A percentile compares a stretch with the other conserved stretches of the same genome.
phyloP scores from a whole-genome alignment of 768 basidiomycete species.

The Mycena leptocephala region DNA sequence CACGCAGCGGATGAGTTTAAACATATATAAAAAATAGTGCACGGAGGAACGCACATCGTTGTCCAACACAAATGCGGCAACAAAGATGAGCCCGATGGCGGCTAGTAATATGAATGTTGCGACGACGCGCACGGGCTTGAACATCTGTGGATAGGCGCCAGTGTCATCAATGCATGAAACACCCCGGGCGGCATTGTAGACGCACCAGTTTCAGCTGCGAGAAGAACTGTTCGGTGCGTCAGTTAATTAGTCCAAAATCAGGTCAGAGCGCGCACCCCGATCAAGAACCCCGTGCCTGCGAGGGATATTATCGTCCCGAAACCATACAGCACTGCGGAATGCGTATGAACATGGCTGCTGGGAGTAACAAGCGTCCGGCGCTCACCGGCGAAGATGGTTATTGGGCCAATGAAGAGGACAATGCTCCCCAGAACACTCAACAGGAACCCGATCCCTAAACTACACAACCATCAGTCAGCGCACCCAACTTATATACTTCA shows the following conservation, averaged over 20 bases:
- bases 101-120: conserved; percentile 86
- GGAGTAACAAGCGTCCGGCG: conserved; percentile 23
- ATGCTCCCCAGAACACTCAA: conserved; percentile 87
- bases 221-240: conserved; percentile 65
- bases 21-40: neutral
- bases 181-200: neutral
- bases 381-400: conserved; percentile 84
- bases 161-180: too few species aligned
- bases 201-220: conserved; percentile 88
- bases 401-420: conserved; percentile 80
- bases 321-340: conserved; percentile 79
- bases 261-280: conserved; percentile 74
- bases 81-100: conserved; percentile 87
- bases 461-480: conserved; percentile 46
- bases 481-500: too few species aligned
- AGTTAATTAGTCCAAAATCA: conserved; percentile 12
- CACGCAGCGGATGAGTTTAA: neutral
- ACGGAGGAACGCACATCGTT: conserved; percentile 75
- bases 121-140: conserved; percentile 91
- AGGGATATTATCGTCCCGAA: conserved; percentile 89
- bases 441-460: conserved; percentile 82
- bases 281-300: conserved; percentile 91
- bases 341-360: conserved; percentile 6
- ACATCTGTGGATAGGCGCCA: conserved; percentile 75
- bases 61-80: conserved; percentile 85